A percentile compares a stretch with the other conserved stretches of the same genome.
Conservation (phyloP, 1,284 basidiomycete genomes). For the Volvariella volvacea region DNA sequence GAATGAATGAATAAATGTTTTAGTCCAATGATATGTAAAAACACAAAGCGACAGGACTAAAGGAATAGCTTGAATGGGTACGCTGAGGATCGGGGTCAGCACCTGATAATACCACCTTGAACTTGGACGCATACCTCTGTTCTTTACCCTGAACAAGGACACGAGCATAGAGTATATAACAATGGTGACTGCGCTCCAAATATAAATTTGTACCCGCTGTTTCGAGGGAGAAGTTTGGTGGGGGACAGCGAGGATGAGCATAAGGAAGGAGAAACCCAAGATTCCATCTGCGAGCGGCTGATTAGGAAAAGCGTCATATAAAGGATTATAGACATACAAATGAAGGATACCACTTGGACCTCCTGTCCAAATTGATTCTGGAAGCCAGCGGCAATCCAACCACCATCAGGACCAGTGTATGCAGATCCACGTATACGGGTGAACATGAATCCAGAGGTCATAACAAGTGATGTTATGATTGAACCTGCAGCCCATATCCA, state of each 20-base stretch:
- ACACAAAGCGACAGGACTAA: slow-evolving; percentile 28
- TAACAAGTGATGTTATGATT: slow-evolving; percentile 66
- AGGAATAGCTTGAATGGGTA: slow-evolving; percentile 77
- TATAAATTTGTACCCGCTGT: slow-evolving; percentile 83
- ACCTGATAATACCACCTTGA: slow-evolving; percentile 5
- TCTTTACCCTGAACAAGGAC: slow-evolving; percentile 89
- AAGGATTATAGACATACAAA: slow-evolving; percentile 59
- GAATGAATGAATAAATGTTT: neutral
- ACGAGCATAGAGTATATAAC: slow-evolving; percentile 86
- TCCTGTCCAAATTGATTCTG: slow-evolving; percentile 92
- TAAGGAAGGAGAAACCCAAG: slow-evolving; percentile 76
- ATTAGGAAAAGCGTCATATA: slow-evolving; percentile 1
- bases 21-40: neutral
- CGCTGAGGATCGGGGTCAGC: slow-evolving; percentile 29
- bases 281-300: slow-evolving; percentile 61
- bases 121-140: slow-evolving; percentile 51
- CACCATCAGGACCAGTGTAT: slow-evolving; percentile 57
- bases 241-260: slow-evolving; percentile 80
- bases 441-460: slow-evolving; percentile 96
- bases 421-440: slow-evolving; percentile 86
- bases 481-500: slow-evolving; percentile 76
- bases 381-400: slow-evolving; percentile 86
- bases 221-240: slow-evolving; percentile 67
- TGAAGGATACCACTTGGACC: slow-evolving; percentile 78
- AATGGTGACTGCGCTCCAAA: slow-evolving; percentile 83